Base-by-base conservation (phyloP, 495 filamentous ascomycete species). In the Entonaema liquescens region DNA sequence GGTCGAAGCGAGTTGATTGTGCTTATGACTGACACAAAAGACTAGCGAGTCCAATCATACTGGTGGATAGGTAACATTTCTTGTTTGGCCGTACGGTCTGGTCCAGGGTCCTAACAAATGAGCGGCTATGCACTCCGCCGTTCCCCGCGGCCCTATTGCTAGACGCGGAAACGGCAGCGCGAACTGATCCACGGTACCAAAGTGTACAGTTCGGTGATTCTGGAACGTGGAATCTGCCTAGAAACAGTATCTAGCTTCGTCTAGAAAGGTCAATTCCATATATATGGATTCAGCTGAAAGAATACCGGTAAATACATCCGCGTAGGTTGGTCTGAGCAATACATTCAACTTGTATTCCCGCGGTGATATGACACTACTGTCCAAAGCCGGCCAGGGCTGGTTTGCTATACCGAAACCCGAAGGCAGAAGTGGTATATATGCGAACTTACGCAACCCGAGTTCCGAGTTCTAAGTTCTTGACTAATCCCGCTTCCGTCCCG, bases 71-170 rank as follows among this genome's bases (percentile, higher is more conserved):
- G 62, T 68, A 60, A 23, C 42, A 73, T 69, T 44, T 53, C 38
- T 12, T 62, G 36, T 33, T 68, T 38, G 55, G 26, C 8, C 65
- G 47, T 56, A 59, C 47, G 17, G 36, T 19, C 36, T 52, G 23
- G 49, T 36, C 59, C 36, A 42, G 56, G 38, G 23, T 58, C 50
- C 50, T 68, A 47, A 66, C 61, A 66, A 62, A 60, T 35, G 53
- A 70, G 67, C 71, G 71, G 71, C 13, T 44, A 70, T 70, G 62
- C 57, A 67, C 62, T 62, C 71, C 71, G 71, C 71, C 71, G 29
- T 74, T 74, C 71, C 71, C 71, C 71, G 71, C 67, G 71, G 71
- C 65, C 61, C 31, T 67, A 57, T 66, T 74, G 52, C 53, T 49
- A 70, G 25, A 38, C 44, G 57, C 61, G 59, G 65, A 59, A 40